phyloP scores from a whole-genome alignment of 148 eudicot species.

The Selenicereus undatus region DNA sequence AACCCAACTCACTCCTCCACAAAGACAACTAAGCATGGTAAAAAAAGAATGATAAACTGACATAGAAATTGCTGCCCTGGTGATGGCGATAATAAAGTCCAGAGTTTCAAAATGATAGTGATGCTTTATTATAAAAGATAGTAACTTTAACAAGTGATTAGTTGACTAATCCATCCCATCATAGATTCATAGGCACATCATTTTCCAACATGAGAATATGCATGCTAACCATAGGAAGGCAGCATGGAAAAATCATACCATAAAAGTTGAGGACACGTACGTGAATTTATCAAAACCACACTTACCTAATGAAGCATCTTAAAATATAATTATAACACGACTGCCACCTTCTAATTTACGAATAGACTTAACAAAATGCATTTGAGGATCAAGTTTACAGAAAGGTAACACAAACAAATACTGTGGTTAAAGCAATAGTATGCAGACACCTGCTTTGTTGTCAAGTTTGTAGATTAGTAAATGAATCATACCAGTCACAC shows the following conservation, averaged over 20 bases:
- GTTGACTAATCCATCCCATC: neutral
- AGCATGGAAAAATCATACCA: neutral
- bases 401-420: neutral
- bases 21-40: neutral
- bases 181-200: neutral
- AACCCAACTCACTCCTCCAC: neutral
- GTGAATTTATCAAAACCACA: neutral
- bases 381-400: neutral
- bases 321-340: neutral
- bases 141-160: neutral
- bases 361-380: neutral
- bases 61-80: neutral
- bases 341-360: neutral
- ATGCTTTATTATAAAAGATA: neutral
- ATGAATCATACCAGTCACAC: slow-evolving; percentile 84
- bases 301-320: neutral
- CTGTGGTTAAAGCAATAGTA: neutral
- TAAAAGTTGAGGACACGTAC: neutral
- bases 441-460: neutral
- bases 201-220: neutral
- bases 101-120: neutral
- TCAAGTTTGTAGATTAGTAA: neutral
- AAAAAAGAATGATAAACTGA: neutral
- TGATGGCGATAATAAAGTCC: neutral
- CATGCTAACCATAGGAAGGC: neutral